Evolutionary conservation across 2,329 filamentous ascomycete species (phyloP), one percentile per base, ranked within the genome.

Genomic region (Trichoderma atrobrunneum): DNA sequence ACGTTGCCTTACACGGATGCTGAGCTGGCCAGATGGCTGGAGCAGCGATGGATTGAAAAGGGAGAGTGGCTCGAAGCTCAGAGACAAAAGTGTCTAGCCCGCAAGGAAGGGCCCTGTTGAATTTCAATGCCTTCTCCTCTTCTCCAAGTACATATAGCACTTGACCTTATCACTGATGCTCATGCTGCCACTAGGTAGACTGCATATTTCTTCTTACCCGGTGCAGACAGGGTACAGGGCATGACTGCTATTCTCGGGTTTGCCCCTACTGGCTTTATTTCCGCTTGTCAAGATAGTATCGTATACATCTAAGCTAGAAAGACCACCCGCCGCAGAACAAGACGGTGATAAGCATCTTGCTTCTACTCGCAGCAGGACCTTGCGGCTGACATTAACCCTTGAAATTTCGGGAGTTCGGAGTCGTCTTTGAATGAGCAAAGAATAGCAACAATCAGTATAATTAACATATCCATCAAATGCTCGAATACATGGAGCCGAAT

Each of bases 11-110:
- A 80, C 18, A 82, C 78, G n/a, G 86, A 88, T 67, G 83, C 82
- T 26, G 84, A 81, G 70, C 77, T 88, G 70, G 84, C 84, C 12
- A 82, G 81, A 73, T 89, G 87, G 87, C 78, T 89, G 26, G 86
- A 89, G 78, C 79, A 83, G 70, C 77, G 84, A 48, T 88, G 86
- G 86, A 76, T 87, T 30, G 85, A 86, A 75, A 89, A 88, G 77
- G 87, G 86, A 3, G 79, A 84, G 70, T 87, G 83, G 81, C 77
- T 89, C 32, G 85, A 87, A 72, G 77, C 56, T 18, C 66, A 72
- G 72, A 76, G 74, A 34, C 72, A 75, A 64, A 74, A 75, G 54
- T 78, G 75, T 73, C 54, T 71, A 7, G 59, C 39, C 32, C 26
- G n/a, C 54, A 68, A 26, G 54, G 24, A 68, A 59, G 54, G n/a